A percentile compares a stretch with the other conserved stretches of the same genome.
phyloP scores from a whole-genome alignment of 108 stramenopile genomes.

The Fragilaria crotonensis region DNA sequence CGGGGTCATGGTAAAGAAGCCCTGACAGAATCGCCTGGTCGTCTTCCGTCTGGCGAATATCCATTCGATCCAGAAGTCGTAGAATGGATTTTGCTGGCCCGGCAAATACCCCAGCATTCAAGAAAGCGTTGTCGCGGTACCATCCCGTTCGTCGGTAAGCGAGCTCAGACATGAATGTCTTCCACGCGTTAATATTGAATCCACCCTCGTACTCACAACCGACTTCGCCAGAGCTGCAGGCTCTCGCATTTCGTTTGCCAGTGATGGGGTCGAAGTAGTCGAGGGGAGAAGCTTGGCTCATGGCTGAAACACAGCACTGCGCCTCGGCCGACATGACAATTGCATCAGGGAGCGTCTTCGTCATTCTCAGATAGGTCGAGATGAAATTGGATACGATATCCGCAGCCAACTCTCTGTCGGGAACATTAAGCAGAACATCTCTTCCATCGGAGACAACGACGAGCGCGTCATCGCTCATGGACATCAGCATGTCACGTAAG shows the following conservation, averaged over 20 bases:
- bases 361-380: slow-evolving; percentile 6
- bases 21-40: too few species aligned
- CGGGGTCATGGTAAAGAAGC: too few species aligned
- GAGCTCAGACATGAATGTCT: too few species aligned
- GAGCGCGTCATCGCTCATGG: slow-evolving; percentile 1
- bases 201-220: too few species aligned
- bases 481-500: too few species aligned
- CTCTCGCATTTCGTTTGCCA: slow-evolving; percentile 1
- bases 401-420: not conserved
- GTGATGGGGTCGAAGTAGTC: slow-evolving; percentile 9
- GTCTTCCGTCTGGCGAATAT: not conserved
- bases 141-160: too few species aligned
- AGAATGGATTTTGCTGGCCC: slow-evolving; percentile 2
- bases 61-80: slow-evolving; percentile 1
- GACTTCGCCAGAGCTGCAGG: slow-evolving; percentile 10
- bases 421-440: too few species aligned
- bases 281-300: slow-evolving; percentile 6
- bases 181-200: too few species aligned
- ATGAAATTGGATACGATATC: slow-evolving; percentile 4
- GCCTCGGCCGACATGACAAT: slow-evolving; percentile 14
- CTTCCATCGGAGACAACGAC: slow-evolving; percentile 10
- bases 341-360: slow-evolving; percentile 1
- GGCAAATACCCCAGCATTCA: slow-evolving; percentile 7
- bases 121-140: too few species aligned
- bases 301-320: slow-evolving; percentile 13